These are phyloP conservation scores for Kernera saxatilis DNA, from an alignment of 345 rosid genomes.

Conservation along the genomic window DNA sequence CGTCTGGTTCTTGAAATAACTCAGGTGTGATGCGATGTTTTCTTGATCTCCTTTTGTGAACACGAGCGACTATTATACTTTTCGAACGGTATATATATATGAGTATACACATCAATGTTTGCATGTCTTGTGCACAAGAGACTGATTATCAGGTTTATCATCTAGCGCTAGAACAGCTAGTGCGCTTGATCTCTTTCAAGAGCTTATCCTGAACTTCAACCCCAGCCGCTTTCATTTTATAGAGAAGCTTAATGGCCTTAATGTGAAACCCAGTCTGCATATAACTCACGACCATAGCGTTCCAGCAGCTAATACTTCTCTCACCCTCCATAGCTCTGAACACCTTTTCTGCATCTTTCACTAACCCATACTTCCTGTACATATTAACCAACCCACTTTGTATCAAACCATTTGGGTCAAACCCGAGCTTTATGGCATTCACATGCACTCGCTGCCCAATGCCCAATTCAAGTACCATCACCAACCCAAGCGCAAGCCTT, in stretches of 20 bases:
- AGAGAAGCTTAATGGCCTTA: constrained; percentile 45
- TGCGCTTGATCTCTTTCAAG: not conserved
- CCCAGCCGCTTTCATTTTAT: constrained; percentile 48
- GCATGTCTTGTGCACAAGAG: not conserved
- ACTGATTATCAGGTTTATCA: not conserved
- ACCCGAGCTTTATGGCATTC: constrained; percentile 39
- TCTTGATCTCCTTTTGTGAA: not conserved
- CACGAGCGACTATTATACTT: not conserved
- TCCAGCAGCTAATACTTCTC: constrained; percentile 26
- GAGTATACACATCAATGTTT: not conserved
- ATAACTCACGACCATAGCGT: constrained; percentile 40
- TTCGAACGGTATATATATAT: not conserved
- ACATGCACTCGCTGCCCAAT: constrained; percentile 44
- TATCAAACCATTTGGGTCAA: constrained; percentile 36
- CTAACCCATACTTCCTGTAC: constrained; percentile 41
- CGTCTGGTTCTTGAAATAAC: not conserved
- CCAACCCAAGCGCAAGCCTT: not conserved
- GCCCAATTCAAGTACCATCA: constrained; percentile 37
- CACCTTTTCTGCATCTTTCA: constrained; percentile 38
- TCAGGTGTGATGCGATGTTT: not conserved
- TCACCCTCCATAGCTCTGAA: constrained; percentile 25
- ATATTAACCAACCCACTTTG: constrained; percentile 40
- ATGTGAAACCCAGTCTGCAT: constrained; percentile 31
- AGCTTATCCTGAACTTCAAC: constrained; percentile 28
- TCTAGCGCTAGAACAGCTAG: not conserved